These are phyloP conservation scores for Tuber calosporum DNA, from an alignment of 495 filamentous ascomycete genomes.

Conservation along the genomic window DNA sequence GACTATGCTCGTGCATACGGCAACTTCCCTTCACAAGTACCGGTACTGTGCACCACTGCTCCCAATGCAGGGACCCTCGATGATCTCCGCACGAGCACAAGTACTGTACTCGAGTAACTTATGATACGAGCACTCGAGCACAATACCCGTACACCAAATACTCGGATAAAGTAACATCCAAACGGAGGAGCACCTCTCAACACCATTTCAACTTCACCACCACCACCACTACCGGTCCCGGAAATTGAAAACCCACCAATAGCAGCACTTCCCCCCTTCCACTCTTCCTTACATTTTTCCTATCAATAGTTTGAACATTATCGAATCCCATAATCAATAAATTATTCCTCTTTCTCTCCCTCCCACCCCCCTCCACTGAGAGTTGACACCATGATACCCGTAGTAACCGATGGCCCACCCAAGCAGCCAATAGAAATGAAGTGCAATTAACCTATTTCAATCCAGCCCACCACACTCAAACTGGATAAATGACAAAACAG, in stretches of 20 bases:
- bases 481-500: neutral
- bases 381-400: neutral
- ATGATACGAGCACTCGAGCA: neutral
- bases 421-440: neutral
- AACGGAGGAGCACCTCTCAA: neutral
- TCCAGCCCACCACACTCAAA: neutral
- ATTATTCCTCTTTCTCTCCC: neutral
- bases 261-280: neutral
- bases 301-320: neutral
- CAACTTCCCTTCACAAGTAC: neutral
- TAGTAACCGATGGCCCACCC: neutral
- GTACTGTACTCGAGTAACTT: too few relatives aligned
- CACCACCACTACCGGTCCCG: neutral
- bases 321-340: neutral
- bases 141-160: neutral
- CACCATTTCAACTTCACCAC: neutral
- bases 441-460: slow-evolving; percentile 7
- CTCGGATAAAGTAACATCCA: neutral
- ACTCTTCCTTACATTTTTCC: neutral
- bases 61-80: neutral
- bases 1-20: neutral
- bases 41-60: neutral
- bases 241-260: neutral
- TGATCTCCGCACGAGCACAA: neutral
- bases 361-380: too few relatives aligned